Evolutionary conservation across 441 rosid species (phyloP), one percentile per base, ranked within the genome.

Genomic region (Hura crepitans): DNA sequence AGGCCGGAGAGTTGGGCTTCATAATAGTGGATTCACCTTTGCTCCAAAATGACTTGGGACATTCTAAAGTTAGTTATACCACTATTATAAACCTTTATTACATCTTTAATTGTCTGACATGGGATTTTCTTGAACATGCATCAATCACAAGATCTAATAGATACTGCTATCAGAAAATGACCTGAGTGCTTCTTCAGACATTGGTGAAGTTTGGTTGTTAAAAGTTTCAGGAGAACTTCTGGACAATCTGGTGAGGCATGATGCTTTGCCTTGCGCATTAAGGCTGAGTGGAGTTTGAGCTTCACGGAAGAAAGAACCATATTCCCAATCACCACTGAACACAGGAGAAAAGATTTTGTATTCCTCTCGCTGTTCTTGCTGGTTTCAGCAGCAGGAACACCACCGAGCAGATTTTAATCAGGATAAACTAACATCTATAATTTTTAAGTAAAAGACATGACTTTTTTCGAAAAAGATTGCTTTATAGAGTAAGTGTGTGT

Each of bases 251-350:
- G 76, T 84, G 57, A 65, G 76, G 82, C 86, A 49, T 60, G 81
- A 73, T 25, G 47, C 59, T 45, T 66, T 76, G 57, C 78, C 76
- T 68, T 62, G 79, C 70, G 66, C 62, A 73, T 77, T 74, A 74
- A 42, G 72, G 37, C 45, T 79, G 33, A 54, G 22, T 74, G 92
- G 87, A 74, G 84, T 87, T 78, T 83, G 84, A 78, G 75, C 74
- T 69, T 86, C 90, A 61, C 66, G 74, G 77, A 72, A 50, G 39
- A 49, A 20, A 47, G 76, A 74, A 73, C 77, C 78, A 72, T 73
- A 54, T 68, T 51, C 76, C 74, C 47, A 82, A 71, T 62, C 71
- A 17, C 45, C 75, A 66, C 79, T 67, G 75, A 79, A 76, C 62
- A 69, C 62, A 72, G 82, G 80, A 31, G 56, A 77, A n/a, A 65